Conservation (phyloP, 2,329 filamentous ascomycete species). For the Epichloe brachyelytri region DNA sequence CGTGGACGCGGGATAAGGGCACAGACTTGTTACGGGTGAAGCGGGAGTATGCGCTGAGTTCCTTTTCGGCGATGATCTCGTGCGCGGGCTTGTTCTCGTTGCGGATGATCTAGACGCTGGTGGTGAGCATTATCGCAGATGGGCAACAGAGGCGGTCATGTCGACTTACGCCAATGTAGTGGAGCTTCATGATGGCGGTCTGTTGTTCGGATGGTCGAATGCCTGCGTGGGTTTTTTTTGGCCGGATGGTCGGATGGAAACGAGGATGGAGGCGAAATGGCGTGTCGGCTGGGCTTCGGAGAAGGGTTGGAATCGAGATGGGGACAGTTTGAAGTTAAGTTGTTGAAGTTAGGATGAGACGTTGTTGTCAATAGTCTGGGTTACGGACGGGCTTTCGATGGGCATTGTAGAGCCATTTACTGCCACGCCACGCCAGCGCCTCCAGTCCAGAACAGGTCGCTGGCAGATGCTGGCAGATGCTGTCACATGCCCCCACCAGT, state of each 20-base stretch:
- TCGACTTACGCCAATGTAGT: constrained; percentile 68
- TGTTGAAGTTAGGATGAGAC: too few species aligned
- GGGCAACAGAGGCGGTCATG: constrained; percentile 11
- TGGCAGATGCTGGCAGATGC: neutral
- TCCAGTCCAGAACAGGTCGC: neutral
- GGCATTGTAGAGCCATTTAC: too few species aligned
- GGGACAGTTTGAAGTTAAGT: too few species aligned
- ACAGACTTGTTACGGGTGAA: constrained; percentile 62
- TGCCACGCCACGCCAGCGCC: too few species aligned
- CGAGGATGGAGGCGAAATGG: too few species aligned
- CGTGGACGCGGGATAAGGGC: neutral
- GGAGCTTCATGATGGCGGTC: constrained; percentile 58
- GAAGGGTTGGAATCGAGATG: too few species aligned
- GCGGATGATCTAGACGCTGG: constrained; percentile 57
- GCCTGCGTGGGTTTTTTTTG: neutral
- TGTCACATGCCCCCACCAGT: neutral
- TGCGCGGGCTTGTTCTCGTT: constrained; percentile 65
- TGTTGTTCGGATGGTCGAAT: neutral
- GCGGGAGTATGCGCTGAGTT: constrained; percentile 65
- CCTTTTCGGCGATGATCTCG: constrained; percentile 65
- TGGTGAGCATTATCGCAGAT: neutral
- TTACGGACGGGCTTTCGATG: too few species aligned
- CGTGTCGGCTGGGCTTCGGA: too few species aligned
- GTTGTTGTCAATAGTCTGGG: too few species aligned
- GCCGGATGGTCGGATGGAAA: neutral